A percentile compares a stretch with the other conserved stretches of the same genome.
These are phyloP conservation scores for Cystofilobasidium capitatum DNA, from an alignment of 768 basidiomycete species.

Conservation along the genomic window DNA sequence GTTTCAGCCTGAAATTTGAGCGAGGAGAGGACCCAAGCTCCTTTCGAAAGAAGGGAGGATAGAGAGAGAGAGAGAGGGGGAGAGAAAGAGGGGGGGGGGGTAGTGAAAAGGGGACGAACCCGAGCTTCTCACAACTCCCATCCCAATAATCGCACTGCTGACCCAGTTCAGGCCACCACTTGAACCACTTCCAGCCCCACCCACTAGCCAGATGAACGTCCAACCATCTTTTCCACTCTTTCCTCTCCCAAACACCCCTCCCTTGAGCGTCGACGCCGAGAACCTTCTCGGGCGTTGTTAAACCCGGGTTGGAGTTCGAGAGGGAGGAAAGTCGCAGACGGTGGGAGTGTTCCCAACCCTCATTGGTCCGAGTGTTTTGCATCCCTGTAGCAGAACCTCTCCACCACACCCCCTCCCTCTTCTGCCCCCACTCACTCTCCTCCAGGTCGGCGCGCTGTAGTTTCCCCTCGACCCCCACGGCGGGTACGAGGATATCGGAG, in stretches of 20 bases:
- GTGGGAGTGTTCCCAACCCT: background rate
- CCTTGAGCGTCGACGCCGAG: background rate
- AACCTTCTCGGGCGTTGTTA: background rate
- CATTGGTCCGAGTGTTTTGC: background rate
- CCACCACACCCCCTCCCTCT: background rate
- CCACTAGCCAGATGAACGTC: background rate
- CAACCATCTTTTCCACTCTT: background rate
- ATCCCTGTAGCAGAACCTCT: background rate
- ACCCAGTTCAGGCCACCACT: background rate
- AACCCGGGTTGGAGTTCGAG: background rate
- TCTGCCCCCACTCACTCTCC: background rate
- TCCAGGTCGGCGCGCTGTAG: background rate
- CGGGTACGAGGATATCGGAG: background rate
- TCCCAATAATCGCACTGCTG: background rate
- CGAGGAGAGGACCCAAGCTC: background rate
- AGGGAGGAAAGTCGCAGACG: background rate
- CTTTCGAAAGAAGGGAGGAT: background rate
- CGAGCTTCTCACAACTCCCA: background rate
- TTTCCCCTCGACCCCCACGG: background rate
- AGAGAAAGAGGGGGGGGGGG: background rate
- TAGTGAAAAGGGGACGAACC: background rate
- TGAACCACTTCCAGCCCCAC: background rate
- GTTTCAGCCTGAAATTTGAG: too few relatives aligned
- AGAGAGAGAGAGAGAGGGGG: too few relatives aligned
- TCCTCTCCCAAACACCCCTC: background rate